Conservation (phyloP, 768 basidiomycete species). For the Lactarius indigo region DNA sequence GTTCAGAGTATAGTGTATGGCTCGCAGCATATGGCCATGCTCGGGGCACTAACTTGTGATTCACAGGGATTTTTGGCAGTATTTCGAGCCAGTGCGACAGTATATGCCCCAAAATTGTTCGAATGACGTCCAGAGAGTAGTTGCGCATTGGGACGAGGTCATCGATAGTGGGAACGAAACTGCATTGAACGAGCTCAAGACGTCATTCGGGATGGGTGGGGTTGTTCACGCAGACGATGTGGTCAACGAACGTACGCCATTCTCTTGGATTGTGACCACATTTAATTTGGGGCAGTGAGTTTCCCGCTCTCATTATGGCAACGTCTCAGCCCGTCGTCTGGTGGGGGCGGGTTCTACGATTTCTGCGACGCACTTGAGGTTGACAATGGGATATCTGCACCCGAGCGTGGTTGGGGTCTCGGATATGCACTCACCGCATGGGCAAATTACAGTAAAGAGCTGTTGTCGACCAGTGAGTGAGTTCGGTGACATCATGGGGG, state of each 20-base stretch:
- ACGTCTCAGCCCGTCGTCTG: neutral
- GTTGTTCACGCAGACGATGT: slow-evolving; percentile 65
- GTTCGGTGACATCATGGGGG: neutral
- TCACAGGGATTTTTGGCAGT: slow-evolving; percentile 41
- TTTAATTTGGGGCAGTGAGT: slow-evolving; percentile 48
- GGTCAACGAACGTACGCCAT: slow-evolving; percentile 48
- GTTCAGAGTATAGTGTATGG: slow-evolving; percentile 22
- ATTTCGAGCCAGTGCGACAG: slow-evolving; percentile 58
- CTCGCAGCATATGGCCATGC: neutral
- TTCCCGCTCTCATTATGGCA: neutral
- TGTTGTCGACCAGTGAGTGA: neutral
- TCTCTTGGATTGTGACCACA: slow-evolving; percentile 35
- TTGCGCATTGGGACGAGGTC: neutral
- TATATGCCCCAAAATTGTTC: slow-evolving; percentile 73
- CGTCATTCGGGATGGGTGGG: slow-evolving; percentile 7
- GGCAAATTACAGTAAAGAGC: neutral
- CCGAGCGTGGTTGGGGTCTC: neutral
- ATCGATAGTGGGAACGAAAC: neutral
- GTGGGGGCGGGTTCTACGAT: neutral
- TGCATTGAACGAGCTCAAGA: neutral
- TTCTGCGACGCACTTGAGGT: neutral
- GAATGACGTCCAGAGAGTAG: slow-evolving; percentile 46
- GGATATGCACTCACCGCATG: neutral
- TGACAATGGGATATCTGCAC: neutral
- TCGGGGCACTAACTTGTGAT: neutral